Percentiles rank a stretch among this genome's conserved stretches.
Evolutionary conservation across 148 eudicot species (phyloP).

Genomic region (Fagopyrum esculentum): DNA sequence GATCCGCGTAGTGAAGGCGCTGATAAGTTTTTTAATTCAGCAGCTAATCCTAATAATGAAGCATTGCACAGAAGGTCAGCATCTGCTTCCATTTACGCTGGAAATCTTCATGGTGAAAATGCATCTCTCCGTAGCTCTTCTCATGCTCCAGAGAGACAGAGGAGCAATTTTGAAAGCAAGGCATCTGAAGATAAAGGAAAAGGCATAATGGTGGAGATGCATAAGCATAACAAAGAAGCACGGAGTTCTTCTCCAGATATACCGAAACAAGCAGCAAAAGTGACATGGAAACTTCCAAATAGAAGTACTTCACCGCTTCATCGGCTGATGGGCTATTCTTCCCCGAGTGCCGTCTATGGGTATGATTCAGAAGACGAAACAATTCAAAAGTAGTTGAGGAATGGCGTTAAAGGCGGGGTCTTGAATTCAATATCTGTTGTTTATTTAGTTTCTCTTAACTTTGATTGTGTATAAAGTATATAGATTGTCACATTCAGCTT

Average conservation of each 20-base stretch:
- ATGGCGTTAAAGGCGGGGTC: background rate
- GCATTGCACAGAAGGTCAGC: conserved; percentile 24
- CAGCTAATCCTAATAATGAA: conserved; percentile 11
- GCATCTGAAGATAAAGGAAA: conserved; percentile 18
- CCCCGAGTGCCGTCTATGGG: conserved; percentile 32
- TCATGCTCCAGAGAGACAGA: conserved; percentile 23
- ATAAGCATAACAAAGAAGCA: conserved; percentile 13
- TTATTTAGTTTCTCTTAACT: background rate
- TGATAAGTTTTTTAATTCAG: conserved; percentile 16
- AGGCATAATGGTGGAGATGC: conserved; percentile 15
- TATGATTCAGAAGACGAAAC: conserved; percentile 4
- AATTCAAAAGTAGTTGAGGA: background rate
- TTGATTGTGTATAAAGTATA: background rate
- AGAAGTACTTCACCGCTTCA: conserved; percentile 57
- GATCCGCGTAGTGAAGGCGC: conserved; percentile 35
- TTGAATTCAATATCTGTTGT: background rate
- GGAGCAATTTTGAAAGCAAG: conserved; percentile 18
- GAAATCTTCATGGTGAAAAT: background rate
- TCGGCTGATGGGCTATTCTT: conserved; percentile 79
- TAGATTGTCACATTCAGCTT: conserved; percentile 2
- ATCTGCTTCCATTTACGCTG: conserved; percentile 27
- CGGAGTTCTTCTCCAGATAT: conserved; percentile 21
- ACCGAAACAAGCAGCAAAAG: conserved; percentile 23
- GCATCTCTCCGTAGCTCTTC: conserved; percentile 25
- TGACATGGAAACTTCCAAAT: conserved; percentile 39